These are phyloP conservation scores for Boletellus ananas DNA, from an alignment of 768 basidiomycete species.

Conservation along the genomic window DNA sequence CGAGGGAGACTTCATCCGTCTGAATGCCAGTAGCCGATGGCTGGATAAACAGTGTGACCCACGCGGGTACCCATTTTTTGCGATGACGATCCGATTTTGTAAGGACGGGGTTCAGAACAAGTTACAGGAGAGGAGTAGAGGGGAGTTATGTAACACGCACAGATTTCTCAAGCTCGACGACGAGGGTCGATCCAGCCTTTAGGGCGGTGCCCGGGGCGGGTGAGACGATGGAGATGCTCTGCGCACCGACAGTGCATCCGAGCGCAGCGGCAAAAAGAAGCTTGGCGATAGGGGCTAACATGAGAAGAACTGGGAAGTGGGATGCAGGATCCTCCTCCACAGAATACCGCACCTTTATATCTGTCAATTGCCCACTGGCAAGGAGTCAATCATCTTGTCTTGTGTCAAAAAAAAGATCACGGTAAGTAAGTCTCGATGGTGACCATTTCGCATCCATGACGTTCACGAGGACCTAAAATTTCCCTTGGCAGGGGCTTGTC, in stretches of 20 bases:
- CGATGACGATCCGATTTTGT: no score
- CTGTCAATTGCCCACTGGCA: no score
- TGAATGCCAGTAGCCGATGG: no score
- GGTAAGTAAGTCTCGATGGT: no score
- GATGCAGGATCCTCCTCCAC: not conserved
- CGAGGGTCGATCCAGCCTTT: conserved; percentile 30
- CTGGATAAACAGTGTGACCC: no score
- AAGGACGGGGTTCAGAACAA: no score
- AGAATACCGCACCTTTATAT: not conserved
- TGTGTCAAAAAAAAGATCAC: no score
- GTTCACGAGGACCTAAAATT: no score
- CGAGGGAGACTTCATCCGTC: conserved; percentile 3
- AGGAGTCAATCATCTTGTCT: no score
- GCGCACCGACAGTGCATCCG: conserved; percentile 33
- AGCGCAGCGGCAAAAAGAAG: conserved; percentile 9
- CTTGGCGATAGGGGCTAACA: conserved; percentile 7
- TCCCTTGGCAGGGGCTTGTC: no score
- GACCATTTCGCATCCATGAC: no score
- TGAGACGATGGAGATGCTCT: conserved; percentile 34
- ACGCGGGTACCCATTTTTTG: not conserved
- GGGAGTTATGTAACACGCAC: conserved; percentile 32
- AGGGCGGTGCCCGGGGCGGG: conserved; percentile 35
- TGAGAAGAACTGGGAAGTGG: not conserved
- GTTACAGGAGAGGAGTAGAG: not conserved
- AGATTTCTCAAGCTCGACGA: conserved; percentile 38